These are phyloP conservation scores for Eucalyptus cloeziana DNA, from an alignment of 345 rosid species.

Conservation along the genomic window DNA sequence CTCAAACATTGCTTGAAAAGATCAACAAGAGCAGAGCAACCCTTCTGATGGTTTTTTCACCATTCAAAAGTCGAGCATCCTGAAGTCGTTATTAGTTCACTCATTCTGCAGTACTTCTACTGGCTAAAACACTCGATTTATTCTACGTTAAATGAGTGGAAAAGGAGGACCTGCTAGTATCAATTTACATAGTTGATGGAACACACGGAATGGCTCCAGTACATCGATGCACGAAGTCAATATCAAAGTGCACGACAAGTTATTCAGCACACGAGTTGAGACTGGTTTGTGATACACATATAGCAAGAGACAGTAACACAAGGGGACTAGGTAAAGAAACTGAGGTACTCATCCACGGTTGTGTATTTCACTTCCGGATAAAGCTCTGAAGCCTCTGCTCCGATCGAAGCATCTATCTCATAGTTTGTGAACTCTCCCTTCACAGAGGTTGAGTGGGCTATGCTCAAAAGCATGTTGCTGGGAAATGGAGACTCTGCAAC, in stretches of 20 bases:
- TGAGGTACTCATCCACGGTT: constrained; percentile 25
- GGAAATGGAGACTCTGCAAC: constrained; percentile 1
- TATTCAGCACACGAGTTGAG: neutral
- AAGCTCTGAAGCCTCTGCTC: constrained; percentile 12
- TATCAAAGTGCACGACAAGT: neutral
- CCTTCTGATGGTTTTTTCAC: neutral
- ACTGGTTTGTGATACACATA: neutral
- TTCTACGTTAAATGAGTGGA: neutral
- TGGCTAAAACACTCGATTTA: neutral
- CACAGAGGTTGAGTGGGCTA: neutral
- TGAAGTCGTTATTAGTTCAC: neutral
- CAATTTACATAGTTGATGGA: neutral
- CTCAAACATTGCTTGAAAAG: neutral
- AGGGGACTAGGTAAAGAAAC: constrained; percentile 8
- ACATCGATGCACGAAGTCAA: neutral
- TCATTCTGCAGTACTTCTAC: neutral
- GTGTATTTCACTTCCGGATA: constrained; percentile 25
- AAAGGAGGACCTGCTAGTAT: neutral
- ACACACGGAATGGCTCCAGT: neutral
- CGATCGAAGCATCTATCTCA: constrained; percentile 9
- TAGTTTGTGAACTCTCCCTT: constrained; percentile 9
- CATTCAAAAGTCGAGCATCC: neutral
- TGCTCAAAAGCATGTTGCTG: neutral
- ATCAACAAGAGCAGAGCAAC: neutral
- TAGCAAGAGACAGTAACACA: neutral